phyloP scores from a whole-genome alignment of 2,329 filamentous ascomycete species.

The Elsinoe necatrix region DNA sequence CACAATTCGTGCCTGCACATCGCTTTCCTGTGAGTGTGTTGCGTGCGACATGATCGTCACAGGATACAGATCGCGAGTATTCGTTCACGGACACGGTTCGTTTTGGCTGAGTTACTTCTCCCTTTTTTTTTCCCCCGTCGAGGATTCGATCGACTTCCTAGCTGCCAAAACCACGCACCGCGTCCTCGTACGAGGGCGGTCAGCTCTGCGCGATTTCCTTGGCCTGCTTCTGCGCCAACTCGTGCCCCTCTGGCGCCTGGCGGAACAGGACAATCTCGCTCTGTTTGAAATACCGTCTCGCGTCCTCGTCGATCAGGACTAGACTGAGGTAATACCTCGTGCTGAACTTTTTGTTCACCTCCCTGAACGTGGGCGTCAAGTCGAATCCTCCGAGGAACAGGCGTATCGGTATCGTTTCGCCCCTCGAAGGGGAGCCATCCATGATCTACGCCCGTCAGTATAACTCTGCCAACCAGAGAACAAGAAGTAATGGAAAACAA shows the following conservation, averaged over 20 bases:
- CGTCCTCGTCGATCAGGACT: constrained; percentile 61
- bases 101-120: too few species aligned
- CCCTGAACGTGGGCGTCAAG: constrained; percentile 92
- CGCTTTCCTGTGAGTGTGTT: too few species aligned
- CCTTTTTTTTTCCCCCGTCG: too few species aligned
- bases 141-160: too few species aligned
- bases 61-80: too few species aligned
- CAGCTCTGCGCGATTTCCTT: constrained; percentile 33
- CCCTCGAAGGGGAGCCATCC: constrained; percentile 96
- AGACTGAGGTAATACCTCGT: constrained; percentile 95
- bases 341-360: constrained; percentile 99
- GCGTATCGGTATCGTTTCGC: constrained; percentile 89
- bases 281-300: constrained; percentile 96
- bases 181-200: background rate
- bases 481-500: constrained; percentile 11
- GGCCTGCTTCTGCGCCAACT: constrained; percentile 41
- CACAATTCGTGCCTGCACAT: background rate
- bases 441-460: constrained; percentile 58
- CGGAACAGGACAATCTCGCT: constrained; percentile 96
- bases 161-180: too few species aligned
- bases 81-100: too few species aligned
- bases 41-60: too few species aligned
- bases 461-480: constrained; percentile 12
- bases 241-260: constrained; percentile 52
- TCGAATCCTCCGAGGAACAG: constrained; percentile 97